Conservation (phyloP, 495 filamentous ascomycete species). For the Cercophora scortea region DNA sequence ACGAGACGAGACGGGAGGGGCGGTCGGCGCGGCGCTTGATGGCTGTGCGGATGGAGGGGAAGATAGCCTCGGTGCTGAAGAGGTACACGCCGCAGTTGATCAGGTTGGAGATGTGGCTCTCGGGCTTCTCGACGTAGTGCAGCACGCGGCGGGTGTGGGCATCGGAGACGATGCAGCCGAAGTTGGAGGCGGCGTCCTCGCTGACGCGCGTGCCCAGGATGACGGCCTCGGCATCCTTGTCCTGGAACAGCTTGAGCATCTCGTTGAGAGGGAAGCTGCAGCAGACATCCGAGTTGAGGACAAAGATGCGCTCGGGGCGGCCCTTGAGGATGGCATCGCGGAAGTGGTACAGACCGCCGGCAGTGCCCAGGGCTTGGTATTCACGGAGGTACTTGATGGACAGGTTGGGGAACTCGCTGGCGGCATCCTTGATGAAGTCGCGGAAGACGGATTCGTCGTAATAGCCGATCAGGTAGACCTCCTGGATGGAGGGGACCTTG, state of each 20-base stretch:
- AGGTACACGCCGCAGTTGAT: conserved; percentile 99
- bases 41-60: conserved; percentile 88
- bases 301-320: conserved; percentile 88
- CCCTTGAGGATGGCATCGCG: conserved; percentile 98
- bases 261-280: conserved; percentile 95
- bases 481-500: conserved; percentile 86
- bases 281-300: conserved; percentile 98
- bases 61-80: conserved; percentile 90
- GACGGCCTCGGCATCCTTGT: conserved; percentile 94
- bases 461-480: conserved; percentile 97
- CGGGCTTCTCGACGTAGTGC: conserved; percentile 99
- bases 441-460: conserved; percentile 96
- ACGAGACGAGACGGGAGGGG: conserved; percentile 76
- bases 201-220: conserved; percentile 89
- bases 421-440: conserved; percentile 90
- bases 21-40: conserved; percentile 95
- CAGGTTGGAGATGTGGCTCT: conserved; percentile 94
- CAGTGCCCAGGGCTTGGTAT: conserved; percentile 94
- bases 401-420: conserved; percentile 78
- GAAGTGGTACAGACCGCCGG: conserved; percentile 97
- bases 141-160: conserved; percentile 90
- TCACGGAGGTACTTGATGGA: conserved; percentile 93
- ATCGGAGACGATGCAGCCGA: conserved; percentile 96
- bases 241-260: conserved; percentile 89
- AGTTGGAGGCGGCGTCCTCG: conserved; percentile 90